A percentile compares a stretch with the other conserved stretches of the same genome.
Evolutionary conservation across 2,329 filamentous ascomycete species (phyloP).

Genomic region (Chrysoporthe cubensis): DNA sequence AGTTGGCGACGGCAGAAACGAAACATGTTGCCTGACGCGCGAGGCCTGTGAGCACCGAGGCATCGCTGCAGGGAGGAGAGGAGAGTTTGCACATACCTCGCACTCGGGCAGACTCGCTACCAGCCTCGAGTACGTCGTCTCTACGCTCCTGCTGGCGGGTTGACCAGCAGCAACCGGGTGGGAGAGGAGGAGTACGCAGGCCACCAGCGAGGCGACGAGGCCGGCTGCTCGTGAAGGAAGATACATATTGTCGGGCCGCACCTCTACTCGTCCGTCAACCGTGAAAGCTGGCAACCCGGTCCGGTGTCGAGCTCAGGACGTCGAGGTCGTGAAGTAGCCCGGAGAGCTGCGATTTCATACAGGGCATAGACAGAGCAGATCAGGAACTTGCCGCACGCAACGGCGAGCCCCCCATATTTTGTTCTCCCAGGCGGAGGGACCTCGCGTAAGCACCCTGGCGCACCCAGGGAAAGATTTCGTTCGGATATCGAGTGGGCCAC

Average conservation of each 20-base stretch:
- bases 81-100: slow-evolving; percentile 13
- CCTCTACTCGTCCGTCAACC: not conserved
- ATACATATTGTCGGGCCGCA: slow-evolving; percentile 12
- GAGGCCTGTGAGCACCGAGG: slow-evolving; percentile 11
- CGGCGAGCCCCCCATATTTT: not conserved
- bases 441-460: not conserved
- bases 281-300: not conserved
- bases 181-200: slow-evolving; percentile 15
- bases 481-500: slow-evolving; percentile 1
- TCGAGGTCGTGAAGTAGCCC: not conserved
- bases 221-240: slow-evolving; percentile 11
- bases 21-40: slow-evolving; percentile 20
- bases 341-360: not conserved
- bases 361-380: not conserved
- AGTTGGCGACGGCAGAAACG: slow-evolving; percentile 14
- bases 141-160: not conserved
- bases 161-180: slow-evolving; percentile 9
- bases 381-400: not conserved
- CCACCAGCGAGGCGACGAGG: slow-evolving; percentile 18
- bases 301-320: not conserved
- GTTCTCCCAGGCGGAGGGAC: not conserved
- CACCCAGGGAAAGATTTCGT: not conserved
- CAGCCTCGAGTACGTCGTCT: slow-evolving; percentile 13
- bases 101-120: slow-evolving; percentile 14
- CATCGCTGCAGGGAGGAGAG: not conserved